Base-by-base conservation (phyloP, 257 asterid species). In the Craterostigma plantagineum region DNA sequence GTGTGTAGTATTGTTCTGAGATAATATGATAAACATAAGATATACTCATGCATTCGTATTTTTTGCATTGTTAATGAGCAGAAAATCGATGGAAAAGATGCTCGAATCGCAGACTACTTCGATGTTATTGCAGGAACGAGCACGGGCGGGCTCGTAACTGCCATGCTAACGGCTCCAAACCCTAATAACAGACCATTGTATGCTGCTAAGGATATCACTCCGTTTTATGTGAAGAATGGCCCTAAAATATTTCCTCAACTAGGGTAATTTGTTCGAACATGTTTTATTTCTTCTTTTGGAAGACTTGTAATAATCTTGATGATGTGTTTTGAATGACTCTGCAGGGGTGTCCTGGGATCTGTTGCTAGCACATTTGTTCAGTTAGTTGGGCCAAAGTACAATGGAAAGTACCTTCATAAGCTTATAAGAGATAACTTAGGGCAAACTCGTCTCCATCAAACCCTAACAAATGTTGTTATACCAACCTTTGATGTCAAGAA, bases 91-190 rank as follows among this genome's bases (percentile, higher is more conserved):
- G n/a, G n/a, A n/a, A n/a, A n/a, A n/a, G n/a, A n/a, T n/a, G n/a
- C n/a, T n/a, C n/a, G n/a, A n/a, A n/a, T n/a, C n/a, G n/a, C n/a
- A n/a, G n/a, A n/a, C n/a, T n/a, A n/a, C n/a, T n/a, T n/a, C n/a
- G n/a, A n/a, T n/a, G n/a, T n/a, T 0, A 42, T 72, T 0, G 76
- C 72, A 0, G 82, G 82, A 30, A 69, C 81, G 8, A 76, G 87
- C 64, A 72, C n/a, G 0, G 76, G 87, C 1, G 87, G 73, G 23
- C 67, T 76, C 13, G 10, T 72, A 11, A 40, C 79, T 0, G 57
- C 73, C 53, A 72, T 76, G 87, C 9, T 76, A 43, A 53, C 71
- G 18, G 64, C 76, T 14, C 76, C 87, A 0, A 59, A 61, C 38
- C 50, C 59, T 0, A 54, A 72, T 0, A 54, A 50, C 9, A 72